Percentiles rank a stretch among this genome's conserved stretches.
Conservation (phyloP, 2,329 filamentous ascomycete genomes). For the Mycosphaerella arachidis region DNA sequence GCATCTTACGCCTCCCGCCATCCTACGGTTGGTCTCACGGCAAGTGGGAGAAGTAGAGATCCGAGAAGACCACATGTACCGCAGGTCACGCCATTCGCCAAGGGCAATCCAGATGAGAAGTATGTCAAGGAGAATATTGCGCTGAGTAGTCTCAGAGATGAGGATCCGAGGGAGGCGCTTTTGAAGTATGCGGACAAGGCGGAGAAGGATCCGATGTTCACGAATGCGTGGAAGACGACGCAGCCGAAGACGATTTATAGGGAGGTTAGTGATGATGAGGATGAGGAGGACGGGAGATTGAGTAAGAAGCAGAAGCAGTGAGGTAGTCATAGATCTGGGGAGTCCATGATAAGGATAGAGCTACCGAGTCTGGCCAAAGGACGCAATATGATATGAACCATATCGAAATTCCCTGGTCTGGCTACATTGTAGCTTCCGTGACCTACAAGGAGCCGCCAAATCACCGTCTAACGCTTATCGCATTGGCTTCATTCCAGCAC, state of each 20-base stretch:
- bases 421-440: too few relatives aligned
- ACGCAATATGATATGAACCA: too few relatives aligned
- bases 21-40: conserved; percentile 69
- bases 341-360: neutral
- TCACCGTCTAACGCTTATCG: too few relatives aligned
- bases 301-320: conserved; percentile 47
- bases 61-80: conserved; percentile 82
- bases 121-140: conserved; percentile 86
- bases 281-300: conserved; percentile 63
- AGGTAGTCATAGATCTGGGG: neutral
- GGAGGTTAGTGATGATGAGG: conserved; percentile 82
- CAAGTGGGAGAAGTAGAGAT: conserved; percentile 71
- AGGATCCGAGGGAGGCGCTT: conserved; percentile 89
- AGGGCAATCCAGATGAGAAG: conserved; percentile 81
- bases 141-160: conserved; percentile 86
- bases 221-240: conserved; percentile 84
- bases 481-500: too few relatives aligned
- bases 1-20: conserved; percentile 55
- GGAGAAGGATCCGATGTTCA: conserved; percentile 90
- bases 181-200: conserved; percentile 93
- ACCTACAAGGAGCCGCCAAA: too few relatives aligned
- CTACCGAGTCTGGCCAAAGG: too few relatives aligned
- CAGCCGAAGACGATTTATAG: conserved; percentile 91
- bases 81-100: conserved; percentile 80
- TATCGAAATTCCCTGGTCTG: too few relatives aligned